Base-by-base conservation (phyloP, 139 green algal species). In the Tetradesmus obliquus region DNA sequence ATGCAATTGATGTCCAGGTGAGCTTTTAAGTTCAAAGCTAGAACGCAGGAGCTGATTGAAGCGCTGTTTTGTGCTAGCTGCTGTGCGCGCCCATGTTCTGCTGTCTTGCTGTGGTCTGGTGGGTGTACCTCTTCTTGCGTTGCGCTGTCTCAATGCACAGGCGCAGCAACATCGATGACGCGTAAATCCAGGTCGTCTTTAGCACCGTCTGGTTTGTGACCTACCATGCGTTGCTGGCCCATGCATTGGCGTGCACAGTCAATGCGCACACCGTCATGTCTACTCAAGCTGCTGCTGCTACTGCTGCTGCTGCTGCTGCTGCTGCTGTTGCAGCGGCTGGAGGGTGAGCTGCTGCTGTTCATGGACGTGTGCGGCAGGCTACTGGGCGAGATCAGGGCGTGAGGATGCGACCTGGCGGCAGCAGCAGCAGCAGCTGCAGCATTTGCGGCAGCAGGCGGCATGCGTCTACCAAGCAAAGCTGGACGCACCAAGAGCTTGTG, bases 1-100 rank as follows among this genome's bases (percentile, higher is more conserved):
- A 99, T 92, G 86, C 97, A 6, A 92, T 99, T 0, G 98, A 99
- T 93, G 90, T 99, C 45, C 98, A 99, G 95, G 94, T 95, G 81
- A 81, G 93, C 6, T 24, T 1, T 45, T 45, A 45, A 45, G 32
- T 22, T 86, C 20, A 19, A 19, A 32, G 79, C 15, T 45, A 54
- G 79, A 19, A 84, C 13, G 79, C 32, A 45, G 32, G 32, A 45
- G 32, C 32, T 45, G 32, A 45, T 45, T 45, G 66, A 13, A 13
- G 66, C 19, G 74, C 17, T 20, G 74, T 10, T 82, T 45, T 82
- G 79, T 24, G 15, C 55, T 9, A 84, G 22, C n/a, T 45, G 32
- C 32, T 81, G 22, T 58, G 20, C n/a, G 20, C 24, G 66, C 4
- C 20, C 71, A 20, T 7, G 69, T 74, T n/a, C 51, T 32, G 32